Base-by-base conservation (phyloP, 2,329 filamentous ascomycete species). In the Hypoxylon sp. region DNA sequence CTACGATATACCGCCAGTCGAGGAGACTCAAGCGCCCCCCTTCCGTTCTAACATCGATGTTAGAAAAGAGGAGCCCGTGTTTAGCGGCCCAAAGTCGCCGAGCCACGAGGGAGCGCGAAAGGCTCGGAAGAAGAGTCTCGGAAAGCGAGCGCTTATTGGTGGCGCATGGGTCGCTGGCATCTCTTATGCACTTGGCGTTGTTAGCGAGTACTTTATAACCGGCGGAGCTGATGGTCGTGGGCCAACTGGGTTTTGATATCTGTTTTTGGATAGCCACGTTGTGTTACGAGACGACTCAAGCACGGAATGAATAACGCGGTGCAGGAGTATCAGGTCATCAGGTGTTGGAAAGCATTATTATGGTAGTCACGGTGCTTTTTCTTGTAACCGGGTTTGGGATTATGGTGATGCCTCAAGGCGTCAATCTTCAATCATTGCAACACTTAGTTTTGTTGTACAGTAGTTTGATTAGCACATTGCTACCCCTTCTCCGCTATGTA, bases 131-230 rank as follows among this genome's bases (percentile, higher is more conserved):
- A 81, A 77, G 72, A 79, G 78, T 21, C 63, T 83, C 0, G 80
- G 78, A 0, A 85, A 83, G 72, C 85, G 84, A 67, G 70, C 87
- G 21, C 65, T 86, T 1, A 68, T 88, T 0, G 86, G 87, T 0
- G 87, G 86, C 1, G 81, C 80, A 0, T 87, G 83, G 77, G 78
- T 87, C 1, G 86, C 82, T 0, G 87, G 83, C 1, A 77, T 85
- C 2, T 84, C 84, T 1, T 91, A 90, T 71, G 84, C 83, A 1
- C 77, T 87, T 19, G 87, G 88, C 7, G 82, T 88, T 12, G 78
- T 88, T n/a, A 80, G 80, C 1, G 88, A 91, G 70, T 87, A 85
- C 58, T 83, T 88, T 61, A 81, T 78, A 45, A 86, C 81, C 0
- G 82, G 83, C 0, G 84, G 83, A 2, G 29, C 68, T 7, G 81